Conservation (phyloP, 768 basidiomycete genomes). For the Mycena galopus region DNA sequence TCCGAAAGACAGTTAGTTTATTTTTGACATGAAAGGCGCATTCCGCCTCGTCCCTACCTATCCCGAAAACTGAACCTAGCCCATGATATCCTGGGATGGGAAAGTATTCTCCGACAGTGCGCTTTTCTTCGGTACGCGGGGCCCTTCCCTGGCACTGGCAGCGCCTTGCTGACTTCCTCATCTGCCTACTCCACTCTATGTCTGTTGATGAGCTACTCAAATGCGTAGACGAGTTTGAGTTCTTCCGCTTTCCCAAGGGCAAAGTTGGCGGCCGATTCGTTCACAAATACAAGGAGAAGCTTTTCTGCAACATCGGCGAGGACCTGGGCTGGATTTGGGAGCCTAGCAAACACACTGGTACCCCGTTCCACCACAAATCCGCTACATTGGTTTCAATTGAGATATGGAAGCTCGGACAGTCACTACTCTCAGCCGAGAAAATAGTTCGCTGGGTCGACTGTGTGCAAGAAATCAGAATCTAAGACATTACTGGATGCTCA, state of each 20-base stretch:
- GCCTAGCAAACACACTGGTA: neutral
- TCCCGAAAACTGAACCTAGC: neutral
- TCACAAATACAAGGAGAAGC: neutral
- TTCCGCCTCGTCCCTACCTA: neutral
- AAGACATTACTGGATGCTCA: neutral
- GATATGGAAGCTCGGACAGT: too few species aligned
- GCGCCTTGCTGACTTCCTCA: neutral
- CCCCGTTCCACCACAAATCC: too few species aligned
- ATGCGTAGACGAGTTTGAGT: neutral
- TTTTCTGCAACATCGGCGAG: neutral
- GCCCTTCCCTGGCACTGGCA: neutral
- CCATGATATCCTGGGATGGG: neutral
- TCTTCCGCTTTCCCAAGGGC: too few species aligned
- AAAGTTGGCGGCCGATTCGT: neutral
- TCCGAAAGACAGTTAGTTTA: too few species aligned
- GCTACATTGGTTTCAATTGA: too few species aligned
- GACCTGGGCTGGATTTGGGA: neutral
- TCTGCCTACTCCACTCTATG: neutral
- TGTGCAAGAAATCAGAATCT: too few species aligned
- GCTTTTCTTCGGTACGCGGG: neutral
- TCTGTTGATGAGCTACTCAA: neutral
- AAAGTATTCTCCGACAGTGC: neutral
- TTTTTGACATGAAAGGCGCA: neutral
- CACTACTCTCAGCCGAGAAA: too few species aligned
- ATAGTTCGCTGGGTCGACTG: too few species aligned